Base-by-base conservation (phyloP, 768 basidiomycete species). In the Pulveroboletus sp. region DNA sequence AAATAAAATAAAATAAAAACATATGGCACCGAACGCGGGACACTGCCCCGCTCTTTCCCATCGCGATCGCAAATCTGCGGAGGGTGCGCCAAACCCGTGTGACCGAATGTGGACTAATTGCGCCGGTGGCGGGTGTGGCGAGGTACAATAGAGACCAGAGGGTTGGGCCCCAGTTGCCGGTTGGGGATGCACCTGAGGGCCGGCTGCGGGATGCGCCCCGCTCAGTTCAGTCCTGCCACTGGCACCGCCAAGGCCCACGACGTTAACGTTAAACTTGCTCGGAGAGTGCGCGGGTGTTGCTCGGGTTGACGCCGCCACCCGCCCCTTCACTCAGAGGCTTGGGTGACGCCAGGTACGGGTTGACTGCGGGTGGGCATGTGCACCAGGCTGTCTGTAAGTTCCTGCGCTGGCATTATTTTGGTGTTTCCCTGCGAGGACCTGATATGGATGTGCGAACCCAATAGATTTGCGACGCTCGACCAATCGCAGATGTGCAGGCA, bases 91-190 rank as follows among this genome's bases (percentile, higher is more conserved):
- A 21, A 49, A 57, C 24, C n/a, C n/a, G n/a, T n/a, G n/a, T n/a
- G n/a, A n/a, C n/a, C n/a, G n/a, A n/a, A n/a, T n/a, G 5, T 12
- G 61, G 53, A 37, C 45, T 65, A 69, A 47, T 55, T 49, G 41
- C 27, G 1, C 65, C 63, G 57, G 65, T 67, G 65, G 65, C 65
- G 67, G 52, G 63, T 69, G 67, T 69, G 67, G 67, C 60, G 49
- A 61, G 53, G 59, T 49, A 68, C 67, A 66, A 69, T 69, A 57
- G 43, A 27, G 15, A 31, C 64, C 65, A 43, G 7, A 32, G 6
- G 0, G 3, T 45, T 7, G 65, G 65, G 41, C 11, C 50, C 0
- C 0, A 41, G 0, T 17, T 67, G 15, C 65, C 39, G 8, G 0
- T 44, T 52, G 8, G 14, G 52, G 1, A 2, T 0, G 1, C 0